These are phyloP conservation scores for Schoenoplectus tabernaemontani DNA, from an alignment of 202 grass and related monocot genomes.

Conservation along the genomic window DNA sequence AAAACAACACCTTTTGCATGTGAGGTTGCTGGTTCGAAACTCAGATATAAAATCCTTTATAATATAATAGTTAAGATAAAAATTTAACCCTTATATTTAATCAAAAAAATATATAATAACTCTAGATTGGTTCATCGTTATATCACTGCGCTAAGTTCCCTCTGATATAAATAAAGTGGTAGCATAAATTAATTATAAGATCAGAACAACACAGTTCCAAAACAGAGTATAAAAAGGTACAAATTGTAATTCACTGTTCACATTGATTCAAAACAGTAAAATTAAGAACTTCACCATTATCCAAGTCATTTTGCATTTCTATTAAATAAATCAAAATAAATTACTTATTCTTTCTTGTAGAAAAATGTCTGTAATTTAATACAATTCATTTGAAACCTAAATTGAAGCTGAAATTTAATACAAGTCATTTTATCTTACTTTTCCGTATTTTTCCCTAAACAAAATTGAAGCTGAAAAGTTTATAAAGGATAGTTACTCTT, in stretches of 20 bases:
- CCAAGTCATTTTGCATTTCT: not conserved
- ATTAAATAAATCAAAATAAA: not conserved
- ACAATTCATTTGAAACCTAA: too few species aligned
- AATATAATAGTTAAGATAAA: too few species aligned
- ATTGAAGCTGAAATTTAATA: not conserved
- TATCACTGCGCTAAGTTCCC: too few species aligned
- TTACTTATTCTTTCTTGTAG: not conserved
- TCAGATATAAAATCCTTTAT: too few species aligned
- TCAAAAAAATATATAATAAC: too few species aligned
- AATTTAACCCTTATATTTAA: too few species aligned
- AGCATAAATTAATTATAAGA: not conserved
- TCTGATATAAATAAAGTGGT: too few species aligned
- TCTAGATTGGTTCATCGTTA: too few species aligned
- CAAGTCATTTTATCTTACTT: not conserved
- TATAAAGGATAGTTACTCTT: not conserved
- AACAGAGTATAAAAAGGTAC: not conserved
- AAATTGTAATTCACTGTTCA: not conserved
- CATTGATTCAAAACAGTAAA: not conserved
- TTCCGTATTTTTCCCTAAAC: not conserved
- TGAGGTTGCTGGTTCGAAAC: too few species aligned
- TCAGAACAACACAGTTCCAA: not conserved
- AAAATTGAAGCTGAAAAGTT: not conserved
- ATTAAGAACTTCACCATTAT: not conserved
- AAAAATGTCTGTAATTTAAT: too few species aligned
- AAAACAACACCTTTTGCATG: too few species aligned